Percentiles rank a stretch among this genome's conserved stretches.
Evolutionary conservation across 1,284 basidiomycete genomes (phyloP).

Genomic region (Wallemia ichthyophaga): DNA sequence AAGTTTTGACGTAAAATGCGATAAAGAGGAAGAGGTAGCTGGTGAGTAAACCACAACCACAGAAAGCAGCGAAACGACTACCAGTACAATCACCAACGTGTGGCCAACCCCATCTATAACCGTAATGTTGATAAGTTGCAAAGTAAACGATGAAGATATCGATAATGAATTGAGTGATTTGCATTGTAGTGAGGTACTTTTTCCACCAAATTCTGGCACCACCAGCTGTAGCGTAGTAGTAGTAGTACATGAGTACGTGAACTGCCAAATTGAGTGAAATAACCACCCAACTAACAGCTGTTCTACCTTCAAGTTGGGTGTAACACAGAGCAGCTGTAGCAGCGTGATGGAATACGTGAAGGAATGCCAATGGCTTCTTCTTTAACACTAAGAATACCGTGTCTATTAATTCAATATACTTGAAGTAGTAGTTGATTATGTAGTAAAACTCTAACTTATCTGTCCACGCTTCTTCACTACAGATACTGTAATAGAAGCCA

Average conservation of each 20-base stretch:
- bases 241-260: constrained; percentile 98
- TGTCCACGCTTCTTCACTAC: constrained; percentile 49
- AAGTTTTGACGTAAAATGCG: constrained; percentile 10
- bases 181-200: constrained; percentile 77
- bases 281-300: constrained; percentile 84
- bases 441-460: constrained; percentile 72
- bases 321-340: constrained; percentile 91
- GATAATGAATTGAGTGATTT: constrained; percentile 81
- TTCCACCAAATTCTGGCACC: constrained; percentile 37
- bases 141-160: constrained; percentile 73
- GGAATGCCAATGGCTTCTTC: constrained; percentile 85
- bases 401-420: constrained; percentile 76
- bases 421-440: constrained; percentile 95
- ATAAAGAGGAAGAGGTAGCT: constrained; percentile 75
- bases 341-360: constrained; percentile 96
- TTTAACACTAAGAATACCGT: constrained; percentile 92
- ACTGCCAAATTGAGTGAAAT: constrained; percentile 77
- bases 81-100: constrained; percentile 55
- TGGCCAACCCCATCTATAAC: constrained; percentile 34
- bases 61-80: constrained; percentile 54
- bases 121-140: constrained; percentile 62
- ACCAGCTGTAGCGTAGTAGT: constrained; percentile 85
- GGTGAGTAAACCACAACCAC: constrained; percentile 62
- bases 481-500: constrained; percentile 47
- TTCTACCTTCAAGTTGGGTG: constrained; percentile 70